Percentiles rank a stretch among this genome's conserved stretches.
Conservation (phyloP, 345 rosid species). For the Aurinia saxatilis region DNA sequence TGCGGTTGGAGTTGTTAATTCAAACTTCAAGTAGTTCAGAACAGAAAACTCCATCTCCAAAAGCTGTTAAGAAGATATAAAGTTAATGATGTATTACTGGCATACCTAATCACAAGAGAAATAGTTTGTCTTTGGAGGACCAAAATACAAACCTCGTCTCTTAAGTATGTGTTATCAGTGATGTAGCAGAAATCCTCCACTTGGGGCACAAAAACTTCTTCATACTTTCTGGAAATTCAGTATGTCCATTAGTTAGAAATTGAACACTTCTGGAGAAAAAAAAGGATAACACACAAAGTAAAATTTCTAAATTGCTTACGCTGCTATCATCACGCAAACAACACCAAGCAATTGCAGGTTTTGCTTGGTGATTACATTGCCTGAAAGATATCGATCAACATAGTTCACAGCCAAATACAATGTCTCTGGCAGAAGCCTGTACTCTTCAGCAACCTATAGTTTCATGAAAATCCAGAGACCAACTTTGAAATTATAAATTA, state of each 20-base stretch:
- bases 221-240: slow-evolving; percentile 60
- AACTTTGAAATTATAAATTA: neutral
- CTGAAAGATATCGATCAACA: slow-evolving; percentile 90
- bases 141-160: slow-evolving; percentile 54
- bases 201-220: slow-evolving; percentile 87
- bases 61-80: slow-evolving; percentile 37
- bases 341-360: slow-evolving; percentile 86
- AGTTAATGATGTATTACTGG: neutral
- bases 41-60: slow-evolving; percentile 88
- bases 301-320: slow-evolving; percentile 44
- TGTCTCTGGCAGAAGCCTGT: slow-evolving; percentile 88
- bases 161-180: slow-evolving; percentile 87
- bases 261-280: neutral
- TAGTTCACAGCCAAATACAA: slow-evolving; percentile 76
- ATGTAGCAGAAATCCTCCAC: slow-evolving; percentile 93
- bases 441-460: slow-evolving; percentile 91
- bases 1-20: slow-evolving; percentile 83
- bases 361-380: slow-evolving; percentile 69
- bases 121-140: neutral
- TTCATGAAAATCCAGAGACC: neutral
- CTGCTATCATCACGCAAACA: slow-evolving; percentile 89
- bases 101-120: neutral
- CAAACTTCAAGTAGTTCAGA: slow-evolving; percentile 81
- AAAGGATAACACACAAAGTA: neutral
- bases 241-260: neutral